These are phyloP conservation scores for Fusarium irregulare DNA, from an alignment of 2,329 filamentous ascomycete genomes.

Conservation along the genomic window DNA sequence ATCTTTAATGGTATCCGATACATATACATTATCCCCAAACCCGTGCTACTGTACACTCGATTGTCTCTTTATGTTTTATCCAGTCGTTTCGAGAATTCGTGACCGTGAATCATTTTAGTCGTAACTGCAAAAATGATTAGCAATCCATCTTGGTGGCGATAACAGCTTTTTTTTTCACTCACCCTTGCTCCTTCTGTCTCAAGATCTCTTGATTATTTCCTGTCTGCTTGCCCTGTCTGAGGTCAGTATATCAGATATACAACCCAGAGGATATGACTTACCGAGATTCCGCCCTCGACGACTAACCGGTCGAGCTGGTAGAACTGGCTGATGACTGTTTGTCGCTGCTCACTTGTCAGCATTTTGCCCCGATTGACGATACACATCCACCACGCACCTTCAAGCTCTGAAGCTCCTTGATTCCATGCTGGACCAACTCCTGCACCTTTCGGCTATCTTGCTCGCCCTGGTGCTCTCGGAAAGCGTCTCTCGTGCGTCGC, in stretches of 20 bases:
- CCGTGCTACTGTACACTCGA: conserved; percentile 44
- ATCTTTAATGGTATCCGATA: conserved; percentile 43
- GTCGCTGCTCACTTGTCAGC: conserved; percentile 70
- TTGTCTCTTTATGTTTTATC: conserved; percentile 18
- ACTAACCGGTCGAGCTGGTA: conserved; percentile 92
- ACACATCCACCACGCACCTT: conserved; percentile 71
- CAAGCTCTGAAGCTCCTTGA: conserved; percentile 87
- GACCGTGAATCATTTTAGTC: conserved; percentile 23
- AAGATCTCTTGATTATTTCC: conserved; percentile 74
- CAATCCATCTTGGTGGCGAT: background rate
- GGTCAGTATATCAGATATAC: conserved; percentile 25
- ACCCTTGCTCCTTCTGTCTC: conserved; percentile 84
- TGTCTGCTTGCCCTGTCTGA: conserved; percentile 73
- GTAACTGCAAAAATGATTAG: conserved; percentile 30
- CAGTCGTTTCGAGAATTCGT: conserved; percentile 14
- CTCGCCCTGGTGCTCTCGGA: conserved; percentile 81
- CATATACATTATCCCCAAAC: conserved; percentile 44
- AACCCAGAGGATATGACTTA: conserved; percentile 50
- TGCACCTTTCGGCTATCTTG: conserved; percentile 82
- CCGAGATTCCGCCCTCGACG: conserved; percentile 86
- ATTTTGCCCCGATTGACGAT: too few species aligned
- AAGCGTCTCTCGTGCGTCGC: conserved; percentile 89
- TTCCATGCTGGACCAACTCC: conserved; percentile 87
- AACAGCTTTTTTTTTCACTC: conserved; percentile 49
- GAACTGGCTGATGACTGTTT: conserved; percentile 95